A percentile compares a stretch with the other conserved stretches of the same genome.
Conservation (phyloP, 768 basidiomycete species). For the Phanerodontia chrysosporium region DNA sequence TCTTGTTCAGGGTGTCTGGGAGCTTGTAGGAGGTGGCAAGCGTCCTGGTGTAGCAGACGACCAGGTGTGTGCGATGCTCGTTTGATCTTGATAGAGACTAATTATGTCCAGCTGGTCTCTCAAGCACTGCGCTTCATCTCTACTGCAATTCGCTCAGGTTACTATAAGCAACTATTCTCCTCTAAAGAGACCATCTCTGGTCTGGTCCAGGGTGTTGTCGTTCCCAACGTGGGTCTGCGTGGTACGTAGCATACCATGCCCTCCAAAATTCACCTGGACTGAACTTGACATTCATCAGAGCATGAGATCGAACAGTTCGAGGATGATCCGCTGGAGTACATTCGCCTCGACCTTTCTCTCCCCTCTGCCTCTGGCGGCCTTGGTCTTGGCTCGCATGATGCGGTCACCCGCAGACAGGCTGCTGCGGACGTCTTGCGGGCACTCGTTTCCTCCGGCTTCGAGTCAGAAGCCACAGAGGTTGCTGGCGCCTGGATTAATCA, state of each 20-base stretch:
- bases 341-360: conserved; percentile 78
- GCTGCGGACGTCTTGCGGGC: conserved; percentile 95
- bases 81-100: neutral
- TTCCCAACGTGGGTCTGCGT: conserved; percentile 88
- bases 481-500: conserved; percentile 79
- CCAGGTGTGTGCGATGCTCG: conserved; percentile 41
- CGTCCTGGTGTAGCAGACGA: conserved; percentile 73
- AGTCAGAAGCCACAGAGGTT: conserved; percentile 82
- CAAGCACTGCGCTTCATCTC: conserved; percentile 90
- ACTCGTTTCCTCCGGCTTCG: conserved; percentile 75
- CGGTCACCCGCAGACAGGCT: conserved; percentile 84
- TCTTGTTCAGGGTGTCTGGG: conserved; percentile 90
- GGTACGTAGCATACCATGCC: conserved; percentile 27
- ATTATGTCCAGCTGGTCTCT: conserved; percentile 64
- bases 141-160: conserved; percentile 84
- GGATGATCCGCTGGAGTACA: conserved; percentile 94
- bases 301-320: conserved; percentile 95
- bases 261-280: neutral
- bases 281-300: conserved; percentile 32
- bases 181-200: conserved; percentile 74
- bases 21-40: conserved; percentile 69
- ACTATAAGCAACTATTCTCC: conserved; percentile 79
- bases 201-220: conserved; percentile 84
- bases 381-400: conserved; percentile 51
- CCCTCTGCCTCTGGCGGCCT: conserved; percentile 40